These are phyloP conservation scores for Vishniacozyma victoriae DNA, from an alignment of 768 basidiomycete genomes.

Conservation along the genomic window DNA sequence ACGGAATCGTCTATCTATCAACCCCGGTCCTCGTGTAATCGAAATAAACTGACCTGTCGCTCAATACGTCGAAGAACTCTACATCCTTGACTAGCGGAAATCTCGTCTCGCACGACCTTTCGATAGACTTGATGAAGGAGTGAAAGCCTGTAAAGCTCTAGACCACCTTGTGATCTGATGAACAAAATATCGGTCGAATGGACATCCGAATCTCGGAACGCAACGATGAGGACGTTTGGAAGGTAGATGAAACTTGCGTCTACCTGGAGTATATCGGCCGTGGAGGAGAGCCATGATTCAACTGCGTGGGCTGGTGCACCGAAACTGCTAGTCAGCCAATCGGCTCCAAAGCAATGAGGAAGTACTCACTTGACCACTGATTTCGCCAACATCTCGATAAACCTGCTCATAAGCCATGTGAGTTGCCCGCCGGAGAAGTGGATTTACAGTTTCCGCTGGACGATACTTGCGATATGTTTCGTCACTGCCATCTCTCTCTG, in stretches of 20 bases:
- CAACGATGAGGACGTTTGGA: constrained; percentile 31
- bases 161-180: constrained; percentile 23
- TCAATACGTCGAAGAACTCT: constrained; percentile 29
- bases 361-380: constrained; percentile 31
- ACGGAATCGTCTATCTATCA: constrained; percentile 15
- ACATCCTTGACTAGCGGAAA: constrained; percentile 31
- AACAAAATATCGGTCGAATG: constrained; percentile 37
- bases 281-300: constrained; percentile 34
- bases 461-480: constrained; percentile 27
- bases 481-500: constrained; percentile 38
- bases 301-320: constrained; percentile 37
- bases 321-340: constrained; percentile 12
- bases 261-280: constrained; percentile 30
- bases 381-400: constrained; percentile 38
- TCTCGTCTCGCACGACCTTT: constrained; percentile 35
- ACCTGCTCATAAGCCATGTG: constrained; percentile 8
- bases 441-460: constrained; percentile 32
- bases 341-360: background rate
- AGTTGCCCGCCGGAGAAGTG: background rate
- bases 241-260: constrained; percentile 39
- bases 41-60: constrained; percentile 17
- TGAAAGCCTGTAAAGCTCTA: constrained; percentile 36
- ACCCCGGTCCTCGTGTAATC: background rate
- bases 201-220: constrained; percentile 34
- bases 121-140: constrained; percentile 37